Evolutionary conservation across 768 basidiomycete genomes (phyloP).

Genomic region (Suillus plorans): DNA sequence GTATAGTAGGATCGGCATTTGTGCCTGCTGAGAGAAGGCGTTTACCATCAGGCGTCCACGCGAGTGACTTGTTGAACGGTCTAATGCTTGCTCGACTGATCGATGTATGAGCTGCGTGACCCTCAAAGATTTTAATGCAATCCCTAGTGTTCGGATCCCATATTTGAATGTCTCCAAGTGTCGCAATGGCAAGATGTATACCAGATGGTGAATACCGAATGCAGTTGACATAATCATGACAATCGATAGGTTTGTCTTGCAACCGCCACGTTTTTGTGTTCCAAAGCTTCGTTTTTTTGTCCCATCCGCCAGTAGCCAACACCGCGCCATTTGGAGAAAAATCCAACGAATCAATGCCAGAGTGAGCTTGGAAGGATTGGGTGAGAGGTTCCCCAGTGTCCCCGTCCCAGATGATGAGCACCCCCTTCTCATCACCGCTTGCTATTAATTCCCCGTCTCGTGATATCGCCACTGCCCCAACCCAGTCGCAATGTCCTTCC

Average conservation of each 20-base stretch:
- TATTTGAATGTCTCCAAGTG: background rate
- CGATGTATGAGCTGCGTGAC: background rate
- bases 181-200: background rate
- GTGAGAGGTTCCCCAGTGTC: background rate
- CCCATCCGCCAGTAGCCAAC: background rate
- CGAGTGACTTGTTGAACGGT: background rate
- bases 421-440: background rate
- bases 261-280: background rate
- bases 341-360: background rate
- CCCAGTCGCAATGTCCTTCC: background rate
- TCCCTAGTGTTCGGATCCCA: background rate
- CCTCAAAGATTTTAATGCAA: background rate
- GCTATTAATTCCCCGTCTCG: background rate
- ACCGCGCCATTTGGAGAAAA: background rate
- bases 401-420: background rate
- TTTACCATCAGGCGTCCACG: background rate
- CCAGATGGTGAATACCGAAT: background rate
- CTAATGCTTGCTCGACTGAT: background rate
- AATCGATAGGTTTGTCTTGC: background rate
- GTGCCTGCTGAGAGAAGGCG: background rate
- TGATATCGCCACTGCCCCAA: background rate
- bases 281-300: background rate
- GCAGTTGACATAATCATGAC: background rate
- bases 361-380: background rate
- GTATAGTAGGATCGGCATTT: background rate